These are phyloP conservation scores for Eimeria tenella DNA, from an alignment of 169 alveolate genomes.

Conservation along the genomic window DNA sequence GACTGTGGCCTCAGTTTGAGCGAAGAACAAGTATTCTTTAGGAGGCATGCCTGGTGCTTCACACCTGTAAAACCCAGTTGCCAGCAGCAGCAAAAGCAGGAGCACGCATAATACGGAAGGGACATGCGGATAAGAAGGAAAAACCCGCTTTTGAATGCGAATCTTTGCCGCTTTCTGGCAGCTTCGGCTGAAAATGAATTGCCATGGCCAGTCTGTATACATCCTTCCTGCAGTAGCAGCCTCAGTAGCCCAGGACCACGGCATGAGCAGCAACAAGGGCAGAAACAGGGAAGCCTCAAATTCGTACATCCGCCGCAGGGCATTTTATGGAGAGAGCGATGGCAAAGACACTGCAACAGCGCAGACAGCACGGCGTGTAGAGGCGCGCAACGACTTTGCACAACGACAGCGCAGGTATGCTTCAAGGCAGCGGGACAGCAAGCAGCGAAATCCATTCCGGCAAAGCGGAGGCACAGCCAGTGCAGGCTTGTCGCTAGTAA, in stretches of 20 bases:
- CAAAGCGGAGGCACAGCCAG: not conserved
- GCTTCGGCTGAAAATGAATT: not conserved
- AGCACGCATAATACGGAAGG: no score
- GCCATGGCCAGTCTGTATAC: constrained; percentile 2
- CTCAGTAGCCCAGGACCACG: not conserved
- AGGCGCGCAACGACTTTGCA: constrained; percentile 49
- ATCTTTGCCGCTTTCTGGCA: not conserved
- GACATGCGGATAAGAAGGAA: no score
- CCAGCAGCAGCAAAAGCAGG: no score
- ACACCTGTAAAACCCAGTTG: no score
- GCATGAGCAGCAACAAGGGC: constrained; percentile 19
- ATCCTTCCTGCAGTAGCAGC: constrained; percentile 36
- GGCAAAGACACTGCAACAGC: constrained; percentile 2
- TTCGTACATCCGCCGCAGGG: not conserved
- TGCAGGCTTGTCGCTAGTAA: not conserved
- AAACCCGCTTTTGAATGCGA: no score
- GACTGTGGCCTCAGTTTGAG: no score
- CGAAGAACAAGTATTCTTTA: no score
- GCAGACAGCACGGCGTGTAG: constrained; percentile 24
- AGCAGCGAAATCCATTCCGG: not conserved
- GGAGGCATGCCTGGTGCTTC: no score
- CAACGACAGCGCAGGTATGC: constrained; percentile 49
- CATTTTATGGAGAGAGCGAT: not conserved
- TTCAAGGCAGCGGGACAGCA: constrained; percentile 8
- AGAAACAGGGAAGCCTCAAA: not conserved